Evolutionary conservation across 2,329 filamentous ascomycete genomes (phyloP).

Genomic region (Ceratocystis colombiana): DNA sequence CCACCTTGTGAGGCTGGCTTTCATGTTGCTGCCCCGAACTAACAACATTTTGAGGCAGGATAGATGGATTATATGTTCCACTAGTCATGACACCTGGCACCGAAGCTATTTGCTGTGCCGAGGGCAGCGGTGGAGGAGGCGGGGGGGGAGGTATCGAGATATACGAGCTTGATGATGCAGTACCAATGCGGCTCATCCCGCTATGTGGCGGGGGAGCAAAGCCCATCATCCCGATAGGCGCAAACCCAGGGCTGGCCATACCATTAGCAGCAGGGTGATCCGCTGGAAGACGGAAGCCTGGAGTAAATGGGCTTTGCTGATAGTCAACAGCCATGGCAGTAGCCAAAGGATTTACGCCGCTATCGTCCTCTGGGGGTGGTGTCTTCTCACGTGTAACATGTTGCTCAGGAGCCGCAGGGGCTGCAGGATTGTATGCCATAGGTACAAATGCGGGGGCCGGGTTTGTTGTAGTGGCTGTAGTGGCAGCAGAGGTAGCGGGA

Average conservation of each 20-base stretch:
- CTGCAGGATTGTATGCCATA: conserved; percentile 70
- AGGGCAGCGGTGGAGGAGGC: conserved; percentile 33
- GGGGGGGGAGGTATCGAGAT: conserved; percentile 33
- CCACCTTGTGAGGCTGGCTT: conserved; percentile 8
- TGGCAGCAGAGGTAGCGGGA: conserved; percentile 32
- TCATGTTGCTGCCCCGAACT: conserved; percentile 16
- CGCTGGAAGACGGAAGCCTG: conserved; percentile 41
- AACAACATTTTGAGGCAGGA: conserved; percentile 19
- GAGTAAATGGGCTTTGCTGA: conserved; percentile 43
- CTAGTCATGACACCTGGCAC: conserved; percentile 27
- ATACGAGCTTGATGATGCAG: conserved; percentile 35
- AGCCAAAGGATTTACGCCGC: conserved; percentile 43
- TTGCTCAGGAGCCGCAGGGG: conserved; percentile 62
- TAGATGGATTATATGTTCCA: conserved; percentile 24
- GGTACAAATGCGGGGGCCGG: conserved; percentile 41
- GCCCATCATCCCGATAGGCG: conserved; percentile 38
- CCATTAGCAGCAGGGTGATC: conserved; percentile 38
- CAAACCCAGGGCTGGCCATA: conserved; percentile 35
- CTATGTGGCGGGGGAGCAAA: conserved; percentile 34
- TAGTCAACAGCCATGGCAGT: conserved; percentile 50
- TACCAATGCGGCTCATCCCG: conserved; percentile 40
- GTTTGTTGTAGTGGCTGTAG: conserved; percentile 27
- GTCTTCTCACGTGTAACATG: conserved; percentile 69
- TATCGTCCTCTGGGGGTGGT: conserved; percentile 52
- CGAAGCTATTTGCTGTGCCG: conserved; percentile 25